Base-by-base conservation (phyloP, 108 stramenopile genomes). In the Cyclotella kingstonii region DNA sequence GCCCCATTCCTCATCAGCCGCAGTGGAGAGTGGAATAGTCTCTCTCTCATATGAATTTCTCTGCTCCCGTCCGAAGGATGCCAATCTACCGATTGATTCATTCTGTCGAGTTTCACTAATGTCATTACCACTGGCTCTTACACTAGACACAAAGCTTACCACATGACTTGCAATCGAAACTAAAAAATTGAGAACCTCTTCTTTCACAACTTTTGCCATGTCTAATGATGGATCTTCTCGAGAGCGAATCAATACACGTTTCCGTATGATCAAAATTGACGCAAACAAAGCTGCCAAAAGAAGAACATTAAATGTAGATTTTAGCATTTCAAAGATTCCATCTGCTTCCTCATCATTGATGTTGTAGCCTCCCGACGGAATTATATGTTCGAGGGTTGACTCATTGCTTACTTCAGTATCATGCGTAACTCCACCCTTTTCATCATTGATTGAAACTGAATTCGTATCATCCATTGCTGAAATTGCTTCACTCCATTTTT, bases 1-100 rank as follows among this genome's bases (percentile, higher is more conserved):
- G 14, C 73, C 73, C 73, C 73, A 74, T 55, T 74, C 73, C 46
- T 74, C 73, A 42, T 74, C 73, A n/a, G 57, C 41, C 21, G 64
- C 73, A 4, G 73, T 74, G n/a, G 73, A 65, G 19, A 74, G 64
- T 35, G 73, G 64, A 45, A 65, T 43, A 21, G 59, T 66, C 40
- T 66, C 63, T 23, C n/a, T 18, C 15, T 58, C 27, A 28, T 23
- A 50, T 27, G 49, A 27, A 26, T 17, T 23, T 18, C 33, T 47
- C n/a, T 31, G 19, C 0, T 49, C 35, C 4, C 23, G 9, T 6
- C 38, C 44, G 15, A 43, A 23, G 12, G 54, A 39, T 34, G 55
- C 29, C 5, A 9, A 29, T 23, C 50, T 23, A 5, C 21, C 38
- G 0, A 19, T 27, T 25, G 54, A 17, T 18, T 41, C 34, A 14